Evolutionary conservation across 2,329 filamentous ascomycete genomes (phyloP), one percentile per base, ranked within the genome.

Genomic region (Alternaria solani): DNA sequence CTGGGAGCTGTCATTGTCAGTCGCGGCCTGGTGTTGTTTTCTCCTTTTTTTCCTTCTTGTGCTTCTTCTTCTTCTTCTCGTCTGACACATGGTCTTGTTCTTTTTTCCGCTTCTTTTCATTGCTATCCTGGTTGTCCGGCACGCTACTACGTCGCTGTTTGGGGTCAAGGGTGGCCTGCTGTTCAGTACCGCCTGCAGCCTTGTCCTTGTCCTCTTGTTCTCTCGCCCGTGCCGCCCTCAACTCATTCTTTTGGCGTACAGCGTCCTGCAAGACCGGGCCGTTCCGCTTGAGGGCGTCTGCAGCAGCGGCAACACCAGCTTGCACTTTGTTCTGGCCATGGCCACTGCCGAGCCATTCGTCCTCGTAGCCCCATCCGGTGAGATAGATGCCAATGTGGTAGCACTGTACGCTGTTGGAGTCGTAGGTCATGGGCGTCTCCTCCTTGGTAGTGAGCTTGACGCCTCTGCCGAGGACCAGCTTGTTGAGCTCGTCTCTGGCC

Each of bases 251-350:
- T 55, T 68, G 65, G 20, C 51, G 66, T 3, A 62, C 59, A 0
- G 68, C 71, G 18, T 65, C 57, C 36, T 66, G 58, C 2, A 68
- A 44, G 4, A 68, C 61, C 7, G 38, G 16, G 23, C 62, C 70
- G 28, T 69, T 70, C 44, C 68, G 89, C 42, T 84, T 81, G 73
- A 94, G 70, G 0, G 89, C 90, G 66, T 82, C 81, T 42, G 81
- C 78, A 1, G 91, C 91, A 1, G 91, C 91, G 65, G 86, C 88
- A 14, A 85, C 81, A 0, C 88, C 89, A 1, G 91, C 91, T 57
- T 92, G 89, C 57, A 86, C 87, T 79, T 93, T 93, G 55, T 85
- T 87, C 63, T 87, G 78, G 1, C 86, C 91, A 32, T 84, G 85
- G 0, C 90, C 91, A 44, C 81, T 82, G 0, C 88, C 91, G 6